Evolutionary conservation across 441 rosid genomes (phyloP).

Genomic region (Mallotus repandus): DNA sequence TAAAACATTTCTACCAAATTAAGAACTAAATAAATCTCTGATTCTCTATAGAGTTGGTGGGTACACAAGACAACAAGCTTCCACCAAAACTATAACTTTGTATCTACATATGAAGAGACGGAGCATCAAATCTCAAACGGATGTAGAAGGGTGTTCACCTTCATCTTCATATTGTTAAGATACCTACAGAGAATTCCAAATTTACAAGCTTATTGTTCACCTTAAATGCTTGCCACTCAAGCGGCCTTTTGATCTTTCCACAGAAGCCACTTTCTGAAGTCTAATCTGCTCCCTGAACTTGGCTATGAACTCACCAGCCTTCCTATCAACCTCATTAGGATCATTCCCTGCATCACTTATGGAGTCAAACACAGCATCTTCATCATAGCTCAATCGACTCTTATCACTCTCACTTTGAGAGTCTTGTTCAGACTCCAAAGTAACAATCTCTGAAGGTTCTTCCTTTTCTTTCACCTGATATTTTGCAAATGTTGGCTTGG

Average conservation of each 20-base stretch:
- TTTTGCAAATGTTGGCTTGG: constrained; percentile 23
- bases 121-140: background rate
- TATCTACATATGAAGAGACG: constrained; percentile 12
- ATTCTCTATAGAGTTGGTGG: constrained; percentile 6
- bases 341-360: constrained; percentile 45
- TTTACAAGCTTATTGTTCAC: constrained; percentile 22
- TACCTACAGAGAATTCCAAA: background rate
- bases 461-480: constrained; percentile 25
- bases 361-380: constrained; percentile 30
- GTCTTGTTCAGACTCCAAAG: constrained; percentile 35
- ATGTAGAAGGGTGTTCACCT: background rate
- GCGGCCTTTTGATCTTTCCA: constrained; percentile 50
- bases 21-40: background rate
- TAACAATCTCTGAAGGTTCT: constrained; percentile 29
- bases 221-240: constrained; percentile 29
- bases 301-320: constrained; percentile 93
- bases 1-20: constrained; percentile 1
- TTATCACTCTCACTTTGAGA: constrained; percentile 28
- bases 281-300: constrained; percentile 82
- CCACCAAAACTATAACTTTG: constrained; percentile 10
- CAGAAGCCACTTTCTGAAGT: constrained; percentile 67
- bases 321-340: constrained; percentile 69
- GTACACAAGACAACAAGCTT: constrained; percentile 7
- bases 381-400: constrained; percentile 29
- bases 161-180: constrained; percentile 19